Conservation (phyloP, 306 rosid species). For the Acacia melanoxylon region DNA sequence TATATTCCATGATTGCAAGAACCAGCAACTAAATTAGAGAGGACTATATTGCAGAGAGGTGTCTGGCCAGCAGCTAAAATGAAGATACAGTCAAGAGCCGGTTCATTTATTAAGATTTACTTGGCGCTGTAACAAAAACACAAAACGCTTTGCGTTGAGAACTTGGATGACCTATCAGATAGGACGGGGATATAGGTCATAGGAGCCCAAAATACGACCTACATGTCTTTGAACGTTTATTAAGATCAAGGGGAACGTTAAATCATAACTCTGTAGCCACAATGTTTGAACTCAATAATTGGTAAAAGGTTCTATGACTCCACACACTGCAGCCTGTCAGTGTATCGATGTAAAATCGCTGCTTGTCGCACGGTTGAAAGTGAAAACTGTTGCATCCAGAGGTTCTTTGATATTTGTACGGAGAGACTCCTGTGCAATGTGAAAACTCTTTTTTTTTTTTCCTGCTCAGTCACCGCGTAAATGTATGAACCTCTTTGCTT, state of each 20-base stretch:
- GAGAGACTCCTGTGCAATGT: neutral
- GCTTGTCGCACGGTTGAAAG: neutral
- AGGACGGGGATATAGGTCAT: neutral
- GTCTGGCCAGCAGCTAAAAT: slow-evolving; percentile 27
- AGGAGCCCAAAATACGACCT: neutral
- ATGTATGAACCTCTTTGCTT: neutral
- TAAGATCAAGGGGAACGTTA: neutral
- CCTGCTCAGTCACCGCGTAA: neutral
- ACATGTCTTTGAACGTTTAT: neutral
- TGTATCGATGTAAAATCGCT: neutral
- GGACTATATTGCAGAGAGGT: slow-evolving; percentile 15
- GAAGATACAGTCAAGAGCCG: slow-evolving; percentile 16
- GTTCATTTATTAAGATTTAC: slow-evolving; percentile 28
- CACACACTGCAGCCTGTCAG: neutral
- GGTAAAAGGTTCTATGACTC: neutral
- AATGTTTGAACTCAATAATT: neutral
- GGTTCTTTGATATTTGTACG: neutral
- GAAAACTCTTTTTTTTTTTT: neutral
- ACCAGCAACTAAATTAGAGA: slow-evolving; percentile 1
- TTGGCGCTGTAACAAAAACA: slow-evolving; percentile 24
- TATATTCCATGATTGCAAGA: slow-evolving; percentile 34
- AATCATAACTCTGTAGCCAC: neutral
- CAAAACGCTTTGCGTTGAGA: slow-evolving; percentile 16
- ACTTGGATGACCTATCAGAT: neutral
- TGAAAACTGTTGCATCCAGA: neutral